These are phyloP conservation scores for Ophiostoma populinum DNA, from an alignment of 2,329 filamentous ascomycete genomes.

Conservation along the genomic window DNA sequence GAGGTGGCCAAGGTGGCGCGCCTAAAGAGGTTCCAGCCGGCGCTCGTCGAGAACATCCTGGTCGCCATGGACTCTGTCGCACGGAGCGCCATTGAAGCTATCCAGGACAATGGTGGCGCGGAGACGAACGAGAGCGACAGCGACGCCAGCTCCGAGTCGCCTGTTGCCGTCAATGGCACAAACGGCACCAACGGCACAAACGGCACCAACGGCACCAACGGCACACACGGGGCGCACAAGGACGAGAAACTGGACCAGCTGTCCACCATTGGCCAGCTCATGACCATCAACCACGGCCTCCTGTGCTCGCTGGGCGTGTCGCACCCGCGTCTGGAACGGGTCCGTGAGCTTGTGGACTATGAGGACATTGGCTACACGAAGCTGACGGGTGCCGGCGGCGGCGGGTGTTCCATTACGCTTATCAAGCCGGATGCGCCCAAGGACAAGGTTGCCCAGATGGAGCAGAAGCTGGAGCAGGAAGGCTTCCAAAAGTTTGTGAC, in stretches of 20 bases:
- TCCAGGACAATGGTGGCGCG: slow-evolving; percentile 48
- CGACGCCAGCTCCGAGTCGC: slow-evolving; percentile 1
- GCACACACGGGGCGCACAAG: slow-evolving; percentile 28
- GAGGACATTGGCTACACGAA: slow-evolving; percentile 92
- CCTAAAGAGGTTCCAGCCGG: slow-evolving; percentile 54
- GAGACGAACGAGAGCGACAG: slow-evolving; percentile 30
- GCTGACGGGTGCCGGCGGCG: slow-evolving; percentile 85
- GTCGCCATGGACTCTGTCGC: slow-evolving; percentile 68
- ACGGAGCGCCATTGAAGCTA: slow-evolving; percentile 33
- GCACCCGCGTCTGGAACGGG: slow-evolving; percentile 78
- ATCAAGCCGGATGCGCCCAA: slow-evolving; percentile 48
- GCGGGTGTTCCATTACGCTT: slow-evolving; percentile 87
- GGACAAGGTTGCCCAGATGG: slow-evolving; percentile 43
- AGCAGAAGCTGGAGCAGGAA: slow-evolving; percentile 46
- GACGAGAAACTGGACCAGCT: slow-evolving; percentile 39
- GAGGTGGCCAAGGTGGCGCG: slow-evolving; percentile 76
- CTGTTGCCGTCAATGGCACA: not conserved
- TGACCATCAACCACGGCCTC: slow-evolving; percentile 86
- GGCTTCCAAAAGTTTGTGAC: slow-evolving; percentile 77
- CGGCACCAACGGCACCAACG: slow-evolving; percentile 16
- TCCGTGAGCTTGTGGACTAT: slow-evolving; percentile 80
- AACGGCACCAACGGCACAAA: slow-evolving; percentile 18
- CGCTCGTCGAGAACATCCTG: slow-evolving; percentile 64
- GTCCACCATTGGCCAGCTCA: slow-evolving; percentile 66
- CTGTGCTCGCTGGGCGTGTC: slow-evolving; percentile 85